Conservation (phyloP, 1,284 basidiomycete genomes). For the Naganishia sp. region DNA sequence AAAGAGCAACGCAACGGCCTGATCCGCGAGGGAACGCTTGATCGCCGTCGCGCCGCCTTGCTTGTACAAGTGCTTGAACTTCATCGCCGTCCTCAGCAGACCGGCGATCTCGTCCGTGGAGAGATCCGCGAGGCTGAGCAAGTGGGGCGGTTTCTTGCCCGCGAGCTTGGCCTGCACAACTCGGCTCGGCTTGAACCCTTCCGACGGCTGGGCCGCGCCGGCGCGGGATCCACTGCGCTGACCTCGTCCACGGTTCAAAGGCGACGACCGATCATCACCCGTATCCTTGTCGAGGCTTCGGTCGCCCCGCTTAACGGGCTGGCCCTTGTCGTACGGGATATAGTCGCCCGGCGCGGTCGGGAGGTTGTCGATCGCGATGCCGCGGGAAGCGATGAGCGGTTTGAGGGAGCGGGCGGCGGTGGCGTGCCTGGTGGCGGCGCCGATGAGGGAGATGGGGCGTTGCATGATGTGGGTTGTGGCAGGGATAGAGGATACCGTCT, state of each 20-base stretch:
- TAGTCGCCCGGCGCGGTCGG: conserved; percentile 25
- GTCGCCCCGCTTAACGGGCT: conserved; percentile 20
- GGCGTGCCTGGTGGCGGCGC: conserved; percentile 19
- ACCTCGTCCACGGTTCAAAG: background rate
- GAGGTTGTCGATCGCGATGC: conserved; percentile 16
- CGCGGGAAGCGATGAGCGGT: conserved; percentile 11
- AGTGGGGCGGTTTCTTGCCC: conserved; percentile 34
- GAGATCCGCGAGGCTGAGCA: conserved; percentile 52
- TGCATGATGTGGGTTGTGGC: background rate
- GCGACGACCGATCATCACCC: background rate
- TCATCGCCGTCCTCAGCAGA: conserved; percentile 43
- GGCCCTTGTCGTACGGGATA: conserved; percentile 26
- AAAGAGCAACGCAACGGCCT: conserved; percentile 86
- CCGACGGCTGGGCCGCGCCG: background rate
- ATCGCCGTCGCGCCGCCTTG: conserved; percentile 27
- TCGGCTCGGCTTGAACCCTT: background rate
- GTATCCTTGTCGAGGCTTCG: conserved; percentile 27
- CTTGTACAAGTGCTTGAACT: conserved; percentile 46
- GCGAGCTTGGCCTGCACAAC: conserved; percentile 1
- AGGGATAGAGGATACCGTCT: background rate
- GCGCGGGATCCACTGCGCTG: background rate
- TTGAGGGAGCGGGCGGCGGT: conserved; percentile 9
- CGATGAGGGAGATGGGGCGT: conserved; percentile 13
- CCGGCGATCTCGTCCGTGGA: conserved; percentile 43
- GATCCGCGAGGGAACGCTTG: conserved; percentile 66